Percentiles rank a stretch among this genome's conserved stretches.
Evolutionary conservation across 2,329 filamentous ascomycete genomes (phyloP).

Genomic region (Hortaea werneckii): DNA sequence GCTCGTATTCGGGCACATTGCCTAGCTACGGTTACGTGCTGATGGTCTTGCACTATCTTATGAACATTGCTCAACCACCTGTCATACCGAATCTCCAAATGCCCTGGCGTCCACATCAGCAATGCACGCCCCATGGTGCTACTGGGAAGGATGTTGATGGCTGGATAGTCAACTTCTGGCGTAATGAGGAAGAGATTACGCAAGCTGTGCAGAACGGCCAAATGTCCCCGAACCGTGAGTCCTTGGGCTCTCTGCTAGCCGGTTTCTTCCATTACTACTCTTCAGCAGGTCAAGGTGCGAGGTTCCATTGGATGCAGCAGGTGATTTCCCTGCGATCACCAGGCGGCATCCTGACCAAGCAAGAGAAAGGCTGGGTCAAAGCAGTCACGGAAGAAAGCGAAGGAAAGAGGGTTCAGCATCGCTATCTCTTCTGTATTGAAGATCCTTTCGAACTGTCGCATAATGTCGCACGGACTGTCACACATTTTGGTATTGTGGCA

Average conservation of each 20-base stretch:
- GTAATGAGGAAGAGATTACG: constrained; percentile 60
- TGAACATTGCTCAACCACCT: constrained; percentile 70
- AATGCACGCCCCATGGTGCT: constrained; percentile 15
- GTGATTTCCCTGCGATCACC: constrained; percentile 65
- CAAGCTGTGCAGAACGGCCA: constrained; percentile 47
- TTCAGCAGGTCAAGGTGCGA: constrained; percentile 47
- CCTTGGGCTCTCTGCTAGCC: constrained; percentile 59
- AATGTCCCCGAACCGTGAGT: constrained; percentile 59
- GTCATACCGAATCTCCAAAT: constrained; percentile 76
- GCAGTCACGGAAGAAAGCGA: constrained; percentile 57
- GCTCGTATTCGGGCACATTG: constrained; percentile 72
- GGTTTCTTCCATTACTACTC: constrained; percentile 82
- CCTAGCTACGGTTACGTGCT: constrained; percentile 86
- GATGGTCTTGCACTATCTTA: constrained; percentile 84
- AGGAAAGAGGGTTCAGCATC: constrained; percentile 56
- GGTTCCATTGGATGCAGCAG: constrained; percentile 72
- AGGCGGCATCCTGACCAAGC: constrained; percentile 62
- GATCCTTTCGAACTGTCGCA: constrained; percentile 84
- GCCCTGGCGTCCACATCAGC: constrained; percentile 36
- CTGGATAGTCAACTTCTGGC: constrained; percentile 64
- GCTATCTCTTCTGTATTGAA: constrained; percentile 81
- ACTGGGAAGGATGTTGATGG: constrained; percentile 39
- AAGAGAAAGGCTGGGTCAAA: constrained; percentile 76
- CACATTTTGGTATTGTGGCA: constrained; percentile 67
- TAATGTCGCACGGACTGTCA: constrained; percentile 80